Percentiles rank a stretch among this genome's conserved stretches.
Conservation (phyloP, 2,329 filamentous ascomycete species). For the Colletotrichum sp. region DNA sequence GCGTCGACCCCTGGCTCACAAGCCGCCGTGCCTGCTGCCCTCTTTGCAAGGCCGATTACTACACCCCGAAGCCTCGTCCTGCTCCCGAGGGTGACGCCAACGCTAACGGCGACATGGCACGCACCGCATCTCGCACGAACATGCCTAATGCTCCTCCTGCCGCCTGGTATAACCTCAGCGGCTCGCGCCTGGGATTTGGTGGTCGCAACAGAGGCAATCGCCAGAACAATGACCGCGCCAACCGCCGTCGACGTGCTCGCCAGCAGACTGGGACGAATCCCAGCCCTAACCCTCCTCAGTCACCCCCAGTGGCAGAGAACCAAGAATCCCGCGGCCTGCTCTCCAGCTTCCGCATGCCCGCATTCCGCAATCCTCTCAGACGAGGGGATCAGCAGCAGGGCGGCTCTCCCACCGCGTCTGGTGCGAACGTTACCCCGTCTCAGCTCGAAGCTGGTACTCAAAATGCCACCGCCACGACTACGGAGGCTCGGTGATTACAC, state of each 20-base stretch:
- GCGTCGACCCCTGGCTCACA: conserved; percentile 96
- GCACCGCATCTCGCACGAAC: conserved; percentile 51
- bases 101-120: conserved; percentile 31
- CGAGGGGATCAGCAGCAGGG: conserved; percentile 24
- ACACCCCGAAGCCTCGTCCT: conserved; percentile 86
- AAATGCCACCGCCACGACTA: conserved; percentile 18
- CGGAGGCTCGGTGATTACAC: neutral
- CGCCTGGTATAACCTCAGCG: conserved; percentile 42
- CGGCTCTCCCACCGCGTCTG: conserved; percentile 26
- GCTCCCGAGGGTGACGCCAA: conserved; percentile 45
- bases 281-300: neutral
- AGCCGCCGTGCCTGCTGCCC: conserved; percentile 94
- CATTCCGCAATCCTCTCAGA: conserved; percentile 24
- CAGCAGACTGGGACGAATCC: neutral
- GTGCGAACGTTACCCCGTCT: conserved; percentile 45
- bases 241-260: conserved; percentile 9
- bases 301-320: conserved; percentile 3
- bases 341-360: conserved; percentile 19
- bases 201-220: conserved; percentile 16
- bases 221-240: neutral
- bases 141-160: conserved; percentile 47
- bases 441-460: conserved; percentile 52
- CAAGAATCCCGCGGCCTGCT: conserved; percentile 19
- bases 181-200: conserved; percentile 20
- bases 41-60: conserved; percentile 97